These are phyloP conservation scores for Ogataea nonfermentans DNA, from an alignment of 805 yeast genomes.

Conservation along the genomic window DNA sequence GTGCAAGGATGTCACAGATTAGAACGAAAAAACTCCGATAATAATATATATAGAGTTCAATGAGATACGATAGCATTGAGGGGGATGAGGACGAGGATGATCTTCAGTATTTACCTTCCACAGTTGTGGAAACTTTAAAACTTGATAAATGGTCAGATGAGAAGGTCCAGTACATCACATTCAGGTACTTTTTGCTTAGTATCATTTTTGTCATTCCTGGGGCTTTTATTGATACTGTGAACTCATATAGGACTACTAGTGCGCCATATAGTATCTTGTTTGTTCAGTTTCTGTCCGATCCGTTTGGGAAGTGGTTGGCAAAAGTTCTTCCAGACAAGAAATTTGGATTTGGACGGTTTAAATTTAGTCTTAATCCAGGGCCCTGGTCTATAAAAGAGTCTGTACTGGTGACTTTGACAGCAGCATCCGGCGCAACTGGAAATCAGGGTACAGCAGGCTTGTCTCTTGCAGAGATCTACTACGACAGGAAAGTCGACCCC, in stretches of 20 bases:
- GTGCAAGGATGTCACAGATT: conserved; percentile 6
- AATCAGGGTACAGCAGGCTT: conserved; percentile 48
- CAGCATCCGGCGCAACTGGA: conserved; percentile 53
- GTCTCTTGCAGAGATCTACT: conserved; percentile 46
- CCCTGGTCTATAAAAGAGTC: conserved; percentile 58
- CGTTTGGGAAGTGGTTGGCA: conserved; percentile 47
- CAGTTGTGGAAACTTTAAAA: conserved; percentile 35
- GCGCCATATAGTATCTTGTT: conserved; percentile 52
- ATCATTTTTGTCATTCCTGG: conserved; percentile 39
- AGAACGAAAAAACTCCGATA: background rate
- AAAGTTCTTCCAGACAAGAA: conserved; percentile 37
- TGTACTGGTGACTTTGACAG: conserved; percentile 50
- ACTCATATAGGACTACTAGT: conserved; percentile 33
- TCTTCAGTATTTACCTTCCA: conserved; percentile 30
- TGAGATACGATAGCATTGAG: conserved; percentile 8
- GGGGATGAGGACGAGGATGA: conserved; percentile 20
- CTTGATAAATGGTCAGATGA: conserved; percentile 20
- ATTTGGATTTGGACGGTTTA: conserved; percentile 18
- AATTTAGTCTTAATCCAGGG: conserved; percentile 47
- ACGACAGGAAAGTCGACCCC: conserved; percentile 37
- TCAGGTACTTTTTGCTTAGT: conserved; percentile 37
- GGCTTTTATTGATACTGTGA: conserved; percentile 40
- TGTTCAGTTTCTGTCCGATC: conserved; percentile 49
- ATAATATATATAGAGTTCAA: conserved; percentile 2
- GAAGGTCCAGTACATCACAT: conserved; percentile 33